Evolutionary conservation across 2,329 filamentous ascomycete species (phyloP), one percentile per base, ranked within the genome.

Genomic region (Anisogramma anomala): DNA sequence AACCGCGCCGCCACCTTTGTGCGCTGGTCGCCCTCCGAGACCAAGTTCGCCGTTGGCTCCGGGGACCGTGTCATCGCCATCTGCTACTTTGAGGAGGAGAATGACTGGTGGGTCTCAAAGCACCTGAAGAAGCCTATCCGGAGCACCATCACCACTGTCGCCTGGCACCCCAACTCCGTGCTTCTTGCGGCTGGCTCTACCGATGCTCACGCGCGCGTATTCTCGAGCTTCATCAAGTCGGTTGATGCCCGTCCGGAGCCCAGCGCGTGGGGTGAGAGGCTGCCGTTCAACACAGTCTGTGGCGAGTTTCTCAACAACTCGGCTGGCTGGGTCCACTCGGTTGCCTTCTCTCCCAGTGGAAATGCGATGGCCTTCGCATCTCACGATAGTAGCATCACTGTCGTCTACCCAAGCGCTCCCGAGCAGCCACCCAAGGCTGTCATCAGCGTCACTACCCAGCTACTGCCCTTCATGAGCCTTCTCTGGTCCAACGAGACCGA

Each of bases 61-160:
- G 91, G 91, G 48, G 91, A 94, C 53, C 81, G 91, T 49, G 83
- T 94, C 50, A 94, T 98, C 55, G 87, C 91, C 30, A 76, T 96
- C 53, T 98, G 91, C 72, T 96, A 96, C 69, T 98, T 98, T 54
- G 91, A 98, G 59, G 85, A 94, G 61, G 91, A 98, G 64, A 95
- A 98, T 64, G 88, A 98, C 69, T 98, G 91, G 91, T 98, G 91
- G 91, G 89, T 98, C 31, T 95, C 88, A 27, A 98, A 98, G 72
- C 91, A 98, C 65, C 67, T 98, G 58, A 96, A 96, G 77, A 98
- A 96, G 74, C 91, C 91, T 15, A 94, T 98, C 55, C 84, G 89
- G 52, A 94, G 87, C 60, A 98, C 91, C 43, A 89, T 98, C 55
- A 96, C 91, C 42, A 87, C 84, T 13, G 78, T 98, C 33, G 81